Evolutionary conservation across 495 filamentous ascomycete species (phyloP), one percentile per base, ranked within the genome.

Genomic region (Aspergillus asperescens): DNA sequence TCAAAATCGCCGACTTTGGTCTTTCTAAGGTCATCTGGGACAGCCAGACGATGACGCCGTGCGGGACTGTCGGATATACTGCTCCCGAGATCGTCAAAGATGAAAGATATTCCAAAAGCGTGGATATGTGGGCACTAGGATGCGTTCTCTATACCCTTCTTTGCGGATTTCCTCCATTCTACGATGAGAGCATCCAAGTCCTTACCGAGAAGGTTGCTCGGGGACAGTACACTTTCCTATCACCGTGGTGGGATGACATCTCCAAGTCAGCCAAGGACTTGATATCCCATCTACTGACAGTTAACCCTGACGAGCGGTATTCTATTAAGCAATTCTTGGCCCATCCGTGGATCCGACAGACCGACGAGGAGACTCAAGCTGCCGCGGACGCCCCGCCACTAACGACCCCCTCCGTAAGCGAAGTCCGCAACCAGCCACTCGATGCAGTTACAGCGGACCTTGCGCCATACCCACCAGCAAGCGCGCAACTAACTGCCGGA

Each of bases 11-110:
- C 54, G 93, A 98, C 65, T 98, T 98, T 66, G 93, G 93, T 50
- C 73, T 98, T 8, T 96, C 91, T 38, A 98, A 98, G 70, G 84
- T 98, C 48, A 89, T 98, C 8, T 98, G 93, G 93, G 94, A 98
- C 61, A 90, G 81, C 50, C 88, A 95, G 63, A 98, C 93, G n/a
- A 96, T 96, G 90, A 98, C 93, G 2, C 93, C 93, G 18, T 98
- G 93, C 68, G 93, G 93, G 27, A 98, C 93, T 3, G 93, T 97
- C 48, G 93, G 93, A 25, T 98, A 98, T 67, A 97, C 93, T 13
- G 93, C 93, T n/a, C 93, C 93, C 5, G 93, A 98, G 68, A 98
- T 98, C 44, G 93, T 98, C 47, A 97, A 97, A 70, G 93, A 98
- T 70, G 93, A 98, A 67, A 83, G 92, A 31, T 98, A 98, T 62